These are phyloP conservation scores for Mikania micrantha DNA, from an alignment of 129 eudicot genomes.

Conservation along the genomic window DNA sequence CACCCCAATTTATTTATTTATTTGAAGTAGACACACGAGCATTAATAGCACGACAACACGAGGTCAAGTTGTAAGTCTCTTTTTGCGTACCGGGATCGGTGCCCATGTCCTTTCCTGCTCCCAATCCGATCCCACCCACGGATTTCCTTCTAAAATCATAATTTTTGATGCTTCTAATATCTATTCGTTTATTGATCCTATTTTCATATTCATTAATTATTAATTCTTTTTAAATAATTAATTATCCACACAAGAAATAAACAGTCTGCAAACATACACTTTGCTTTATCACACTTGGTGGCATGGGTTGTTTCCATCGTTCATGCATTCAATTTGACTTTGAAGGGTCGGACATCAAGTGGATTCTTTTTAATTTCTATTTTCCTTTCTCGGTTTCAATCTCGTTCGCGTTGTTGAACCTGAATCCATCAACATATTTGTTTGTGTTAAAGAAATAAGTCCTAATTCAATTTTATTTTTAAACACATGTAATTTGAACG, in stretches of 20 bases:
- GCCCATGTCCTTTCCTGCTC: constrained; percentile 10
- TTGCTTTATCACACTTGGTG: constrained; percentile 3
- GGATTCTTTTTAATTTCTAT: no score
- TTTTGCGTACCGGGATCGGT: constrained; percentile 18
- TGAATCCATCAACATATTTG: no score
- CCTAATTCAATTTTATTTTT: no score
- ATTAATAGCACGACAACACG: constrained; percentile 16
- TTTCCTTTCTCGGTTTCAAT: no score
- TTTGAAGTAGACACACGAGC: constrained; percentile 4
- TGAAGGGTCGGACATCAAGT: no score
- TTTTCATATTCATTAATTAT: not conserved
- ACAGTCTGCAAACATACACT: not conserved
- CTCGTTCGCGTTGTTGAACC: no score
- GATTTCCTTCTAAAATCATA: constrained; percentile 8
- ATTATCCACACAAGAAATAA: not conserved
- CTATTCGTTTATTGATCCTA: not conserved
- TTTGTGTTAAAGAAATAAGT: no score
- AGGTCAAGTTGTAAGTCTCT: constrained; percentile 22
- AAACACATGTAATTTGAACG: no score
- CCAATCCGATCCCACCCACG: constrained; percentile 17
- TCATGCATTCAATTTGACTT: not conserved
- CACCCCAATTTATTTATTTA: no score
- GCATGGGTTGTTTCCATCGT: not conserved
- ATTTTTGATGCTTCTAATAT: not conserved
- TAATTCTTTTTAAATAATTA: no score